phyloP scores from a whole-genome alignment of 2,329 filamentous ascomycete species.

The Penicillium verrucosum region DNA sequence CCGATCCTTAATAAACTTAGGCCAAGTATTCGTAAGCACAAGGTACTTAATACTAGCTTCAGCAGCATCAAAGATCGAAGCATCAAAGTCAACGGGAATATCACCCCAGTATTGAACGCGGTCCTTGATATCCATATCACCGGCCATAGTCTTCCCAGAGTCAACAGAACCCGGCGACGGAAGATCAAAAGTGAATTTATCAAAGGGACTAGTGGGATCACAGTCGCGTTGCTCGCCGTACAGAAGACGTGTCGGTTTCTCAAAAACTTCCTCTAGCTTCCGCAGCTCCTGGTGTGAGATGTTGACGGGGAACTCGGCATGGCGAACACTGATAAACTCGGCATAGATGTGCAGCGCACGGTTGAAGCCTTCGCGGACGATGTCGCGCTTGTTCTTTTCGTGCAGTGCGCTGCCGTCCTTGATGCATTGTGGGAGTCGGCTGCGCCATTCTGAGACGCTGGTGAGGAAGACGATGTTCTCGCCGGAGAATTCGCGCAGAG shows the following conservation, averaged over 20 bases:
- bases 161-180: slow-evolving; percentile 22
- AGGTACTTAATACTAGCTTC: slow-evolving; percentile 63
- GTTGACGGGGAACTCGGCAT: slow-evolving; percentile 66
- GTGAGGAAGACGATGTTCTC: slow-evolving; percentile 68
- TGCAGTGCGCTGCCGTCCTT: slow-evolving; percentile 17
- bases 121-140: slow-evolving; percentile 21
- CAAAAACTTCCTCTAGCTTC: slow-evolving; percentile 57
- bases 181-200: slow-evolving; percentile 23
- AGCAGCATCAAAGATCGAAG: slow-evolving; percentile 57
- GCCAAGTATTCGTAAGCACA: slow-evolving; percentile 67
- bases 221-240: slow-evolving; percentile 44
- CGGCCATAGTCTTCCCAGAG: slow-evolving; percentile 23
- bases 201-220: slow-evolving; percentile 42
- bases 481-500: slow-evolving; percentile 64
- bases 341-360: slow-evolving; percentile 60
- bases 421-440: slow-evolving; percentile 22
- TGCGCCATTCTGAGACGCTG: slow-evolving; percentile 57
- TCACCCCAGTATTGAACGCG: slow-evolving; percentile 34
- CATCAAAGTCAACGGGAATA: slow-evolving; percentile 48
- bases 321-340: slow-evolving; percentile 58
- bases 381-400: slow-evolving; percentile 23
- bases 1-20: slow-evolving; percentile 35
- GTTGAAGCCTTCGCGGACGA: slow-evolving; percentile 54
- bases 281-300: slow-evolving; percentile 57
- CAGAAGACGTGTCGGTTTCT: slow-evolving; percentile 45